phyloP scores from a whole-genome alignment of 2,329 filamentous ascomycete genomes.

The Mycocentrospora acerina region DNA sequence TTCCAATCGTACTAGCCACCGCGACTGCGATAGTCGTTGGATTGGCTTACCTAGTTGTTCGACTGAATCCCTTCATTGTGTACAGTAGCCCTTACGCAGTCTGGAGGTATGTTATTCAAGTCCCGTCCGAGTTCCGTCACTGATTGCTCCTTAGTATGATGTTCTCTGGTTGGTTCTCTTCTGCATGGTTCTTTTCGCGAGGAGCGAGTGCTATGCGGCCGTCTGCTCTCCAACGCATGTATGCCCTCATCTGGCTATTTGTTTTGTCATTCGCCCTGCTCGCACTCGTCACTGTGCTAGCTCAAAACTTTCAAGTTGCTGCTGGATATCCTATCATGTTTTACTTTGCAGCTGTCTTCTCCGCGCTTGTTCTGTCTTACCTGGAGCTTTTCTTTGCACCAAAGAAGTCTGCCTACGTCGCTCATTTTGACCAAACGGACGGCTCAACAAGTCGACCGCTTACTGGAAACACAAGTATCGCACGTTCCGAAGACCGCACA shows the following conservation, averaged over 20 bases:
- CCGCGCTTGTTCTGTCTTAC: slow-evolving; percentile 73
- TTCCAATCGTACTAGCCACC: slow-evolving; percentile 72
- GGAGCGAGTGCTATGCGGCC: slow-evolving; percentile 79
- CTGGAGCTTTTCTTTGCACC: slow-evolving; percentile 76
- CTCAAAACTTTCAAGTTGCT: slow-evolving; percentile 70
- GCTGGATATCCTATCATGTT: slow-evolving; percentile 82
- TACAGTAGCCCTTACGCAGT: slow-evolving; percentile 87
- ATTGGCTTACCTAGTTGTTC: slow-evolving; percentile 72
- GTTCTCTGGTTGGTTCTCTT: slow-evolving; percentile 74
- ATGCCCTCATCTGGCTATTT: slow-evolving; percentile 83
- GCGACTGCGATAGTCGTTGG: slow-evolving; percentile 70
- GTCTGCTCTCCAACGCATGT: slow-evolving; percentile 81
- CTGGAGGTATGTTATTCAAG: slow-evolving; percentile 55
- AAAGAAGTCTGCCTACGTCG: slow-evolving; percentile 69
- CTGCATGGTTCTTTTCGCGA: slow-evolving; percentile 80
- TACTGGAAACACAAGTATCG: slow-evolving; percentile 33
- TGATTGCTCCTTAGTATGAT: slow-evolving; percentile 62
- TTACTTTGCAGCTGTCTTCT: slow-evolving; percentile 72
- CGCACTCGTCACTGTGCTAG: slow-evolving; percentile 71
- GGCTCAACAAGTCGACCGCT: slow-evolving; percentile 36
- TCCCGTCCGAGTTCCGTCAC: neutral
- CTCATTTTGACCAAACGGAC: slow-evolving; percentile 47
- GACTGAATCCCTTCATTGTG: slow-evolving; percentile 86
- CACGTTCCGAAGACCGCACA: slow-evolving; percentile 36
- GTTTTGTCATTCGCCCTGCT: slow-evolving; percentile 71